Evolutionary conservation across 768 basidiomycete genomes (phyloP).

Genomic region (Gymnopilus dilepis): DNA sequence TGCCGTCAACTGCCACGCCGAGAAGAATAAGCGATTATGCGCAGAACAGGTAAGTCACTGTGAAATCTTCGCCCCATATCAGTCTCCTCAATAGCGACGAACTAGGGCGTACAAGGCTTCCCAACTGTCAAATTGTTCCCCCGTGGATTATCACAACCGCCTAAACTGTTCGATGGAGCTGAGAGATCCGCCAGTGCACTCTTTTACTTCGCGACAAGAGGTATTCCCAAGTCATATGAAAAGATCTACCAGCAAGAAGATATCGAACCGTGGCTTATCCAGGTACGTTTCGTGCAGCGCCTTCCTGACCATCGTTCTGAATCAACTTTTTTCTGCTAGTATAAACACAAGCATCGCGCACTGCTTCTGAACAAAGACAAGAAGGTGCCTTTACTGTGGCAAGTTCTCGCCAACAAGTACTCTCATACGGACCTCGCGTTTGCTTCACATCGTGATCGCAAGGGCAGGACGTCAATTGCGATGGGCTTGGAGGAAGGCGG

Average conservation of each 20-base stretch:
- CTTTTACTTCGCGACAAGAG: constrained; percentile 75
- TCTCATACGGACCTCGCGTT: constrained; percentile 60
- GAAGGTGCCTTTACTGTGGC: constrained; percentile 80
- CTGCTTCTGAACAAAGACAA: constrained; percentile 79
- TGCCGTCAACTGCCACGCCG: constrained; percentile 91
- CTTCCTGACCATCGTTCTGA: neutral
- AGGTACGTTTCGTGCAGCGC: constrained; percentile 49
- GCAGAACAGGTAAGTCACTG: constrained; percentile 62
- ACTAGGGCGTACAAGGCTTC: constrained; percentile 85
- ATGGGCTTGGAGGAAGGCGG: constrained; percentile 64
- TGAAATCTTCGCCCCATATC: neutral
- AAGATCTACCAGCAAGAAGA: constrained; percentile 61
- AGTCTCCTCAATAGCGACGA: neutral
- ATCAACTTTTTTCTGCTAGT: constrained; percentile 21
- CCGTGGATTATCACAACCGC: constrained; percentile 64
- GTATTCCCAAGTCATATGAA: constrained; percentile 75
- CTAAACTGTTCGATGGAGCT: constrained; percentile 65
- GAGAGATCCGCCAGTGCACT: constrained; percentile 77
- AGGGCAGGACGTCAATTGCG: constrained; percentile 59
- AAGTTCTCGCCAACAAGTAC: constrained; percentile 78
- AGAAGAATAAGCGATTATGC: constrained; percentile 82
- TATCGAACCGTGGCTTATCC: constrained; percentile 69
- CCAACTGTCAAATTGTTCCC: constrained; percentile 95
- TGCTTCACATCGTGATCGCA: constrained; percentile 67
- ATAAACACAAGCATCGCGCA: constrained; percentile 53